Conservation (phyloP, 139 green algal genomes). For the Prasinococcaceae sp. region DNA sequence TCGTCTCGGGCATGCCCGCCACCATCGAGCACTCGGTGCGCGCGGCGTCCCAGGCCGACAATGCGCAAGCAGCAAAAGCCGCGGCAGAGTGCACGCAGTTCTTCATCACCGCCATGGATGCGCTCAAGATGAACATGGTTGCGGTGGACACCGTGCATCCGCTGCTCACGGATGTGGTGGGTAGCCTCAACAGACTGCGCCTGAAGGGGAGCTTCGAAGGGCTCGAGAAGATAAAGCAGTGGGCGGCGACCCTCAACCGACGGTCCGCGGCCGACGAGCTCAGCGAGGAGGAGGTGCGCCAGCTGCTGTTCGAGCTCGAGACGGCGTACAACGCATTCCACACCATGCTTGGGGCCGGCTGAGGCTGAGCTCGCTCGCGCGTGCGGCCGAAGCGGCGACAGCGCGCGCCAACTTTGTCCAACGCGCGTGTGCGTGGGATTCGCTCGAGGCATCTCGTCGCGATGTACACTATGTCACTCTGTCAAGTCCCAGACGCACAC, state of each 20-base stretch:
- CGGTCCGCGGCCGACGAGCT: constrained; percentile 72
- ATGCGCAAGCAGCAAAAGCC: constrained; percentile 22
- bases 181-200: constrained; percentile 46
- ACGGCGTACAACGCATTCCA: constrained; percentile 63
- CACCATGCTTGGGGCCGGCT: not conserved
- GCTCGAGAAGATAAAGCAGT: constrained; percentile 48
- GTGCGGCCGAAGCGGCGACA: too few species aligned
- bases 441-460: too few species aligned
- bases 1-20: constrained; percentile 64
- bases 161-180: constrained; percentile 62
- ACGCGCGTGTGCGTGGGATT: too few species aligned
- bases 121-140: constrained; percentile 79
- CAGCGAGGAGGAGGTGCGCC: constrained; percentile 54
- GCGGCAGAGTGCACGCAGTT: constrained; percentile 72
- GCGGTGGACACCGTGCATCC: constrained; percentile 83
- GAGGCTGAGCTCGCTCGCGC: too few species aligned
- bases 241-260: constrained; percentile 54
- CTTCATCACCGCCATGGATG: constrained; percentile 93
- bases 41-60: constrained; percentile 2
- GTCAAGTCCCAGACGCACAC: too few species aligned
- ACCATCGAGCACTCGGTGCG: constrained; percentile 49
- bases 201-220: constrained; percentile 63
- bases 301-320: constrained; percentile 83
- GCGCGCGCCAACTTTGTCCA: too few species aligned
- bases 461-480: too few species aligned